These are phyloP conservation scores for Triticum urartu DNA, from an alignment of 176 grass and related monocot species.

Conservation along the genomic window DNA sequence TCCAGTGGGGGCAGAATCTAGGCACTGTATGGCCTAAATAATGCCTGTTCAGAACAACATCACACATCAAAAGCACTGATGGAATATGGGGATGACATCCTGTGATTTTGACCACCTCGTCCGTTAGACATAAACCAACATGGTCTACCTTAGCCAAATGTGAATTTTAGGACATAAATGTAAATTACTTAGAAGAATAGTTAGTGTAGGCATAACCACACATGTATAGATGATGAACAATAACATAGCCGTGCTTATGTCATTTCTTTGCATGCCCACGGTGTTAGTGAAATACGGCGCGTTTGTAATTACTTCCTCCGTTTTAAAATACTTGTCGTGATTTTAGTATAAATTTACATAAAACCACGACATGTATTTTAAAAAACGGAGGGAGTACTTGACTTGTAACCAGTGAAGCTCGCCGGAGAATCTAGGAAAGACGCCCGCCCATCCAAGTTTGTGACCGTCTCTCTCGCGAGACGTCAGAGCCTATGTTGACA, in stretches of 20 bases:
- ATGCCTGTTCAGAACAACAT: background rate
- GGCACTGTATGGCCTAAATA: background rate
- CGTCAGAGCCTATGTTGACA: slow-evolving; percentile 18
- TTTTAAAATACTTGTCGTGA: too few species aligned
- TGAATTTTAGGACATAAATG: too few species aligned
- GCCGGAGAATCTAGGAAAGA: background rate
- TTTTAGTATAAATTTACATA: too few species aligned
- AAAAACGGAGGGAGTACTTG: too few species aligned
- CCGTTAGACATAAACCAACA: background rate
- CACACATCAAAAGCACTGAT: background rate
- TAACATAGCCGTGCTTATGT: background rate
- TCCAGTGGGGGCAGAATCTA: background rate
- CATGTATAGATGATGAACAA: too few species aligned
- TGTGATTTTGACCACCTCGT: background rate
- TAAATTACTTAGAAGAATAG: too few species aligned
- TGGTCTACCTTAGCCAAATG: too few species aligned
- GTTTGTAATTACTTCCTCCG: background rate
- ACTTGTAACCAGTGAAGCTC: background rate
- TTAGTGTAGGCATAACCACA: too few species aligned
- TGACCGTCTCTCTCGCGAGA: background rate
- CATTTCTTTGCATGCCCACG: background rate
- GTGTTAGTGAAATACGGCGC: background rate
- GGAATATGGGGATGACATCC: background rate
- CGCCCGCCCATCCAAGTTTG: background rate
- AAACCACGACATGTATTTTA: too few species aligned